These are phyloP conservation scores for Sporothrix sp. DNA, from an alignment of 2,329 filamentous ascomycete genomes.

Conservation along the genomic window DNA sequence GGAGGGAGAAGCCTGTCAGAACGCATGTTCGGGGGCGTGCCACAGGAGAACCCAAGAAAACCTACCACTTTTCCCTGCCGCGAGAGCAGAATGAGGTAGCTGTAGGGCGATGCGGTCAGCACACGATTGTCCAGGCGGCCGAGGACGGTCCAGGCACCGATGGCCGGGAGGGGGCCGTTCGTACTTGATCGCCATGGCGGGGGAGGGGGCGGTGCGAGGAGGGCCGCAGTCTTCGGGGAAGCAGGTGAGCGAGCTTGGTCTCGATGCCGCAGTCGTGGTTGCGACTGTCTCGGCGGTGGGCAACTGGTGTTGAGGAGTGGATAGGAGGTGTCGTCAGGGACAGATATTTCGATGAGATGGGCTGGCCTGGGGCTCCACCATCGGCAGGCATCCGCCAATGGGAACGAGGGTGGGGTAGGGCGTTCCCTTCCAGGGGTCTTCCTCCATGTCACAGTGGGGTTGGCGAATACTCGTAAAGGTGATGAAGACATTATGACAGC, in stretches of 20 bases:
- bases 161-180: slow-evolving; percentile 13
- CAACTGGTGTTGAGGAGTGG: background rate
- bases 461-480: background rate
- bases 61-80: slow-evolving; percentile 98
- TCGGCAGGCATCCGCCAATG: background rate
- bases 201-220: background rate
- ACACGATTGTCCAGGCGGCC: too few relatives aligned
- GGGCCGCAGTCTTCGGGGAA: too few relatives aligned
- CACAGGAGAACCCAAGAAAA: too few relatives aligned
- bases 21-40: too few relatives aligned
- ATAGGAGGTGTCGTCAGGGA: slow-evolving; percentile 10
- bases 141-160: background rate
- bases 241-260: too few relatives aligned
- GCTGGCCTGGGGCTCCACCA: slow-evolving; percentile 1
- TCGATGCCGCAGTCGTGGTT: too few relatives aligned
- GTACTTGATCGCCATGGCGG: slow-evolving; percentile 42
- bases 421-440: background rate
- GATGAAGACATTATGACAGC: too few relatives aligned
- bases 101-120: slow-evolving; percentile 30
- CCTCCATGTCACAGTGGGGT: too few relatives aligned
- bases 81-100: slow-evolving; percentile 94
- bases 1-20: slow-evolving; percentile 14
- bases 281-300: too few relatives aligned
- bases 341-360: slow-evolving; percentile 12
- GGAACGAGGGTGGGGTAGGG: background rate